Conservation (phyloP, 169 alveolate species). For the Eimeria nieschulzi region DNA sequence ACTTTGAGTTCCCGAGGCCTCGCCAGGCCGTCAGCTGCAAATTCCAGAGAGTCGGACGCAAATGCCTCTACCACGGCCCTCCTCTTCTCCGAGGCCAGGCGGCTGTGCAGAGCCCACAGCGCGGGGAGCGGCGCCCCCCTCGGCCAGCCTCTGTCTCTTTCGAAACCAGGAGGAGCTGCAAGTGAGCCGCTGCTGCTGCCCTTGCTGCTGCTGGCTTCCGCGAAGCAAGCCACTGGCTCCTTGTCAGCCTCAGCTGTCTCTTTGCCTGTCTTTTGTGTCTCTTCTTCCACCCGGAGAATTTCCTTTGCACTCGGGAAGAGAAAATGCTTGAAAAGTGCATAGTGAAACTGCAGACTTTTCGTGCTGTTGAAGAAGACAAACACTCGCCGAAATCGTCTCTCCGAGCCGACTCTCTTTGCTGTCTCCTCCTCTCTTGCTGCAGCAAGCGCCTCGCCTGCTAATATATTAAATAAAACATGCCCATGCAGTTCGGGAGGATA, state of each 20-base stretch:
- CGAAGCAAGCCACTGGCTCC: neutral
- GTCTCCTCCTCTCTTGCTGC: conserved; percentile 1
- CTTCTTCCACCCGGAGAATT: neutral
- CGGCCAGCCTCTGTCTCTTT: neutral
- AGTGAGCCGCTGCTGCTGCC: neutral
- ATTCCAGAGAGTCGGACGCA: neutral
- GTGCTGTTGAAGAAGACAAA: conserved; percentile 41
- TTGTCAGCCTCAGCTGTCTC: neutral
- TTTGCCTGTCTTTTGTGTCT: neutral
- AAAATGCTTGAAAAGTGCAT: conserved; percentile 63
- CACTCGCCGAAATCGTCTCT: neutral
- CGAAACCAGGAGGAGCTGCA: neutral
- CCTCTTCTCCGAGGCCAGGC: conserved; percentile 33
- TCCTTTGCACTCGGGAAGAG: conserved; percentile 20
- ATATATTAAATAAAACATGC: conserved; percentile 44
- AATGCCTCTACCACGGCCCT: conserved; percentile 51
- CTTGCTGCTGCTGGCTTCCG: conserved; percentile 2
- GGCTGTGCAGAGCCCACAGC: conserved; percentile 58
- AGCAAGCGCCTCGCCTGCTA: conserved; percentile 30
- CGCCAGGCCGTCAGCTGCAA: neutral
- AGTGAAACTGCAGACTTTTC: conserved; percentile 62
- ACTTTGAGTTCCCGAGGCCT: conserved; percentile 1
- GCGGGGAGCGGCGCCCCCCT: conserved; percentile 1
- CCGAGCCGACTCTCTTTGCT: neutral
- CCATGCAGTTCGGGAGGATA: conserved; percentile 71